Evolutionary conservation across 805 yeast species (phyloP), one percentile per base, ranked within the genome.

Genomic region (Starmera dryadoides): DNA sequence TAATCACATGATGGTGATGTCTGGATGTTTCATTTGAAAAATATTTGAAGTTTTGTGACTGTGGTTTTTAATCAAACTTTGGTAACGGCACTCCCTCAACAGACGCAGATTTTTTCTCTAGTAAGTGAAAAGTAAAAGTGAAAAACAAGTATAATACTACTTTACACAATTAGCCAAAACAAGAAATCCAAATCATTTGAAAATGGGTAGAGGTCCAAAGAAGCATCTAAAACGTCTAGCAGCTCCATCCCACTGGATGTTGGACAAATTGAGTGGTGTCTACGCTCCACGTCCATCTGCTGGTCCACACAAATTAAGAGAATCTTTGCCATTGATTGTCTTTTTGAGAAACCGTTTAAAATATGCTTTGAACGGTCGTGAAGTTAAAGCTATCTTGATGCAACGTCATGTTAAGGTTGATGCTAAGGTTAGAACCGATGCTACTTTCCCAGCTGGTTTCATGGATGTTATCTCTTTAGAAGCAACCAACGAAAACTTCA

Each of bases 181-280:
- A 11, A 34, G 11, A 20, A 34, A 30, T 34, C 22, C 9, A n/a
- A n/a, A 28, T 11, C 30, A 15, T 16, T 17, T 16, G 16, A 40
- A 39, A 43, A 47, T 47, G 51, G 51, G 49, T 47, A 47, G 51
- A 47, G 51, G 51, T 45, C 51, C 49, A 84, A 87, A 88, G 89
- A 89, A 91, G 82, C 97, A 91, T 73, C 83, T 89, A 73, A 89
- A 91, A 83, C 88, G 98, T 84, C 84, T 91, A 75, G 96, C 98
- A 72, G 98, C 98, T 72, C 99, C 99, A 81, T 84, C 89, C 79
- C 98, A 93, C 84, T 93, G 98, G 98, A 86, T 93, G 94, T 86
- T 93, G 79, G 98, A 94, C 94, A 93, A 93, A 79, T 80, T 93
- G 77, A 86, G 97, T 68, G 99, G 99, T 71, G 79, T 86, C 66